Evolutionary conservation across 1,139 yeast species (phyloP), one percentile per base, ranked within the genome.

Genomic region (Pichia sp.): DNA sequence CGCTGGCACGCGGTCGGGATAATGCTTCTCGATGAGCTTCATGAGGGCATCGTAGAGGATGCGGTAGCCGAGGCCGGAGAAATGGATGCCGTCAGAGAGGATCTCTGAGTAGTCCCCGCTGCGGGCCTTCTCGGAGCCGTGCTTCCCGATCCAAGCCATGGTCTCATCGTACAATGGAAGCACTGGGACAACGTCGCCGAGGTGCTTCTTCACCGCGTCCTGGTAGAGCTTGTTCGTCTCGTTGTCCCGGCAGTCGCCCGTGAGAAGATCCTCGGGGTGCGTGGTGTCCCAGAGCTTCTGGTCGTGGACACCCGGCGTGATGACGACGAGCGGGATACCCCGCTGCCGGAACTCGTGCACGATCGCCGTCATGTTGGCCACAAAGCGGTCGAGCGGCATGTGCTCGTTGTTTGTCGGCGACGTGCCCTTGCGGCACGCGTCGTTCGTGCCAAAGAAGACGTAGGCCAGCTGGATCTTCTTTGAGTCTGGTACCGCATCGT

Each of bases 371-470:
- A 80, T 71, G 64, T 89, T 88, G 7, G 68, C 70, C 19, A 67
- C 56, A 64, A 72, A 87, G 53, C 76, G 71, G 0, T 71, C 77
- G 3, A 85, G 32, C 1, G 81, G 77, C 2, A 87, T 87, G 29
- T 73, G 72, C 65, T 87, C 95, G 29, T 71, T 68, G 13, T 71
- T 70, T 4, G 49, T 51, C 3, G 68, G 70, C 8, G 70, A 71
- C 8, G 11, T 29, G n/a, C 56, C 66, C 52, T 42, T 47, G 16
- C 10, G 16, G 42, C 67, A 54, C 0, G 90, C 82, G 66, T 90
- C 97, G 64, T 89, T 90, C 8, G 96, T 80, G 1, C 96, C 96
- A 61, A 87, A 82, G 67, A 85, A 87, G 1, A 89, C 72, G 1
- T 84, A 67, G 5, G 68, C 72, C 16, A 79, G 63, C 38, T 68